These are phyloP conservation scores for Leptographium radiaticola DNA, from an alignment of 2,329 filamentous ascomycete species.

Conservation along the genomic window DNA sequence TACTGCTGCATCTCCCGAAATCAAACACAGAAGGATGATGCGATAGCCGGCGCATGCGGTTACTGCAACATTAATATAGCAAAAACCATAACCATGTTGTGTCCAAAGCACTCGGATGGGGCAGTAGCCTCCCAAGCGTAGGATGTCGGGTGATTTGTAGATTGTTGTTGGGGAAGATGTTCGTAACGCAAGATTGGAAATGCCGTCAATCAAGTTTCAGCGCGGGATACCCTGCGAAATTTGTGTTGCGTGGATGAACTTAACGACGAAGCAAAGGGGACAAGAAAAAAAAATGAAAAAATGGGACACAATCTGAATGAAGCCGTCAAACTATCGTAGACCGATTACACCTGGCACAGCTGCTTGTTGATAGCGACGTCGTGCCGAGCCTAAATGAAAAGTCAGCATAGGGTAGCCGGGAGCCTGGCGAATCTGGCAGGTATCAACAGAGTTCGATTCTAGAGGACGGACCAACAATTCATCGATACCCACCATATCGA, in stretches of 20 bases:
- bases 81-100: conserved; percentile 25
- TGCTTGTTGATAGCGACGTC: conserved; percentile 5
- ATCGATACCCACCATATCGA: conserved; percentile 45
- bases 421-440: not conserved
- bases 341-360: conserved; percentile 1
- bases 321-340: conserved; percentile 2
- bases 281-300: not conserved
- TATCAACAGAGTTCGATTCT: too few relatives aligned
- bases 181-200: conserved; percentile 21
- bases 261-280: conserved; percentile 1
- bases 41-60: not conserved
- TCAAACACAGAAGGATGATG: not conserved
- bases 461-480: not conserved
- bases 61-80: conserved; percentile 16
- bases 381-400: not conserved
- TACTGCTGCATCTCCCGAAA: not conserved
- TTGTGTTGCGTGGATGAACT: conserved; percentile 4
- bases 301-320: not conserved
- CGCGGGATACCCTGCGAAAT: conserved; percentile 16
- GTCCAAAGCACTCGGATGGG: conserved; percentile 24
- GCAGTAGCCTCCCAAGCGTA: conserved; percentile 25
- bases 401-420: not conserved
- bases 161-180: conserved; percentile 23
- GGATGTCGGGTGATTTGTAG: conserved; percentile 25
- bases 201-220: conserved; percentile 15